A percentile compares a stretch with the other conserved stretches of the same genome.
Conservation (phyloP, 768 basidiomycete genomes). For the Auricularia sp. region DNA sequence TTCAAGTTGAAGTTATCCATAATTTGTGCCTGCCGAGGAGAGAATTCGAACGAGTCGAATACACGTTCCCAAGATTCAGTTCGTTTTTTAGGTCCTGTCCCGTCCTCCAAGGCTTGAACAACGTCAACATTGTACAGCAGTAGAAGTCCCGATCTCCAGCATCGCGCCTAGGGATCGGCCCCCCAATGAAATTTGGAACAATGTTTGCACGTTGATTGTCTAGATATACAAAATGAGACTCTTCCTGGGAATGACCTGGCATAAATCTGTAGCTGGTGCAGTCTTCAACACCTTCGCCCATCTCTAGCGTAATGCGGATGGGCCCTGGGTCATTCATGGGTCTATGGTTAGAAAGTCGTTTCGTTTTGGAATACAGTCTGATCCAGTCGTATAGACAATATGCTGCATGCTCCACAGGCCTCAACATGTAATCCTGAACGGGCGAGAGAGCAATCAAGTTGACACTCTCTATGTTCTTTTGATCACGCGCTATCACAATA, state of each 20-base stretch:
- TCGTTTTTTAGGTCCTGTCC: constrained; percentile 1
- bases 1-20: constrained; percentile 19
- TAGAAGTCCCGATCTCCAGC: neutral
- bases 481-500: neutral
- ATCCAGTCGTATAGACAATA: constrained; percentile 1
- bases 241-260: neutral
- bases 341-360: neutral
- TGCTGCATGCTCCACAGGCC: neutral
- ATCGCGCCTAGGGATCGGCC: neutral
- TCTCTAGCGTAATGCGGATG: neutral
- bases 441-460: neutral
- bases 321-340: neutral
- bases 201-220: neutral
- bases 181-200: neutral
- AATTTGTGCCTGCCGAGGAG: constrained; percentile 7
- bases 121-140: neutral
- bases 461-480: neutral
- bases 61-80: constrained; percentile 13
- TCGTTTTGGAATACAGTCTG: neutral
- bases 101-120: neutral
- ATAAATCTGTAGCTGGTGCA: neutral
- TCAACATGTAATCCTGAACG: neutral
- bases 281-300: neutral
- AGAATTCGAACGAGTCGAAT: constrained; percentile 12
- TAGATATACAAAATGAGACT: neutral